A percentile compares a stretch with the other conserved stretches of the same genome.
Evolutionary conservation across 345 rosid genomes (phyloP).

Genomic region (Firmiana major): DNA sequence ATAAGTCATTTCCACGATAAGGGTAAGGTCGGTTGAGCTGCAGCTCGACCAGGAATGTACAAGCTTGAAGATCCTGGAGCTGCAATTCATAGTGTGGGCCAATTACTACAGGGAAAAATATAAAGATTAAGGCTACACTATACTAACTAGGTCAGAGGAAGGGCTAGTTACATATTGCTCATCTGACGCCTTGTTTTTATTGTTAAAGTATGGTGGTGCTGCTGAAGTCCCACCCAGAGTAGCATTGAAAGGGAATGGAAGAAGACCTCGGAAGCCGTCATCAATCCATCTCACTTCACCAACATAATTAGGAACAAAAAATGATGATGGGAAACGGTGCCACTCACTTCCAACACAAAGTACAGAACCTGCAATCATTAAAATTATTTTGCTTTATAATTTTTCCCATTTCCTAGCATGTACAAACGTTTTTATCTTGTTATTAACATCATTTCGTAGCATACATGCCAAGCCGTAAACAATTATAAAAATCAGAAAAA

Average conservation of each 20-base stretch:
- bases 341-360: conserved; percentile 95
- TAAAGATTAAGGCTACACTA: background rate
- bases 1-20: conserved; percentile 74
- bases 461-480: background rate
- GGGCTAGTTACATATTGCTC: conserved; percentile 62
- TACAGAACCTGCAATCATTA: conserved; percentile 57
- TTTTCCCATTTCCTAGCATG: background rate
- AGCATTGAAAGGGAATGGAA: conserved; percentile 87
- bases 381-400: background rate
- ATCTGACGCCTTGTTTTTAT: conserved; percentile 79
- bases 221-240: conserved; percentile 90
- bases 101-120: background rate
- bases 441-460: background rate
- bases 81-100: conserved; percentile 23
- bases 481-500: background rate
- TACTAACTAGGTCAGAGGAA: background rate
- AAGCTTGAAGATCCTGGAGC: conserved; percentile 59
- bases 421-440: background rate
- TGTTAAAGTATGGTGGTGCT: conserved; percentile 76
- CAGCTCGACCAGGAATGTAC: conserved; percentile 85
- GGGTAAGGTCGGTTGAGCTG: conserved; percentile 72
- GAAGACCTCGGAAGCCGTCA: conserved; percentile 92
- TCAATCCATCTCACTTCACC: conserved; percentile 83
- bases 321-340: conserved; percentile 96
- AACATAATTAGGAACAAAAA: conserved; percentile 70